Conservation (phyloP, 768 basidiomycete species). For the Leccinum boreale region DNA sequence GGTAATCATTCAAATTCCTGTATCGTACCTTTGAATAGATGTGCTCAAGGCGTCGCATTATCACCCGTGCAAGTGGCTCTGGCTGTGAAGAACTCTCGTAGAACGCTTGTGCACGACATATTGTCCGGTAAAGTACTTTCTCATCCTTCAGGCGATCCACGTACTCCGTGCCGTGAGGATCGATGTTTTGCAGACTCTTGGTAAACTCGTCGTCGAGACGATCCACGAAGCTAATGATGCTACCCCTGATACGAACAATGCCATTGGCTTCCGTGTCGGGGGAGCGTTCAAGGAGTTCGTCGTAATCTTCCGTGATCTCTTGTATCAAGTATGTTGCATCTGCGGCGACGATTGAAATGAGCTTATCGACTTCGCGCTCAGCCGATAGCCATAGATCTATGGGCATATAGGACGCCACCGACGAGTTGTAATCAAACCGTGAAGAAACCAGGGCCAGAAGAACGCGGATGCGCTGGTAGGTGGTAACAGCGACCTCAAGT, state of each 20-base stretch:
- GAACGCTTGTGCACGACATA: constrained; percentile 88
- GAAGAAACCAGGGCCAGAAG: constrained; percentile 91
- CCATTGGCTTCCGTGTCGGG: constrained; percentile 70
- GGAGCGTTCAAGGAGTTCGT: constrained; percentile 80
- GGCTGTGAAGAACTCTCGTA: constrained; percentile 79
- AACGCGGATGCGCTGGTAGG: constrained; percentile 93
- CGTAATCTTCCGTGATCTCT: constrained; percentile 85
- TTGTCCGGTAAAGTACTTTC: constrained; percentile 88
- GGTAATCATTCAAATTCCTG: not conserved
- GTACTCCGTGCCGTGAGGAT: constrained; percentile 99
- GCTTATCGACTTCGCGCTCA: constrained; percentile 83
- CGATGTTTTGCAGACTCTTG: constrained; percentile 94
- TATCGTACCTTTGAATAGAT: constrained; percentile 89
- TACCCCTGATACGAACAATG: constrained; percentile 85
- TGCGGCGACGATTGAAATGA: constrained; percentile 72
- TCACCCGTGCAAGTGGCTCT: constrained; percentile 80
- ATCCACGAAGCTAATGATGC: constrained; percentile 94
- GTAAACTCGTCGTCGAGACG: constrained; percentile 98
- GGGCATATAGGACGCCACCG: constrained; percentile 84
- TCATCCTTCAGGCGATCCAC: constrained; percentile 96
- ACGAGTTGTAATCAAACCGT: constrained; percentile 95
- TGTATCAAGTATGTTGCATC: constrained; percentile 81
- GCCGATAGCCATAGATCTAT: constrained; percentile 87
- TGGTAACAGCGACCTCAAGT: constrained; percentile 77
- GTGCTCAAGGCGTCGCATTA: constrained; percentile 95